A percentile compares a stretch with the other conserved stretches of the same genome.
phyloP scores from a whole-genome alignment of 352 stramenopile species.

The Pilasporangium apinafurcum region DNA sequence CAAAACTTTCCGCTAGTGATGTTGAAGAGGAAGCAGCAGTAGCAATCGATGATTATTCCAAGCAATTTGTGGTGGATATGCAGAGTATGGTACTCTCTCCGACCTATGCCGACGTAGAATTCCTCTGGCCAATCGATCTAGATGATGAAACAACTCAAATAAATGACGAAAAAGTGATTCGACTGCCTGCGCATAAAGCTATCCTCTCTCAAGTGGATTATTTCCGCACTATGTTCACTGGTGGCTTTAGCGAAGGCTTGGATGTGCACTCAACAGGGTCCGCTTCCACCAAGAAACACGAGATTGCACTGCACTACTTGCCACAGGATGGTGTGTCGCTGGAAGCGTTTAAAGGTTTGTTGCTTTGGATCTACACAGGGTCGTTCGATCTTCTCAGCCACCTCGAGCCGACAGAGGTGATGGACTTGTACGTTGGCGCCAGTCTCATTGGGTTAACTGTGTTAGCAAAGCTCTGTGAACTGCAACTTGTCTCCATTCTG shows the following conservation, averaged over 20 bases:
- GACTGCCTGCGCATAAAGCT: slow-evolving; percentile 60
- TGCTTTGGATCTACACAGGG: slow-evolving; percentile 73
- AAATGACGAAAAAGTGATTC: slow-evolving; percentile 5
- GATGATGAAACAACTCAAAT: slow-evolving; percentile 3
- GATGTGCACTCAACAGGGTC: slow-evolving; percentile 1
- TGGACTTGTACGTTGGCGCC: slow-evolving; percentile 66
- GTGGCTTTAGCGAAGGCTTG: slow-evolving; percentile 70
- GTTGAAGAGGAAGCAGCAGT: background rate
- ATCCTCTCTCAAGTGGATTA: slow-evolving; percentile 74
- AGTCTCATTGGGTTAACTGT: slow-evolving; percentile 49
- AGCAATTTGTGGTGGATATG: slow-evolving; percentile 56
- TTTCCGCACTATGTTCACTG: slow-evolving; percentile 78
- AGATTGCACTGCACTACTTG: slow-evolving; percentile 68
- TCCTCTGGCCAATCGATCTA: slow-evolving; percentile 54
- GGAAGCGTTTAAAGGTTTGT: slow-evolving; percentile 45
- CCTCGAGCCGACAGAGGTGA: slow-evolving; percentile 52
- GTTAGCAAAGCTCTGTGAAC: slow-evolving; percentile 51
- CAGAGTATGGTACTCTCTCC: slow-evolving; percentile 28
- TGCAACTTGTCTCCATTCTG: slow-evolving; percentile 47
- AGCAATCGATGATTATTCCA: slow-evolving; percentile 17
- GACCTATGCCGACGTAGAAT: slow-evolving; percentile 59
- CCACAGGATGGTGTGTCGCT: slow-evolving; percentile 64
- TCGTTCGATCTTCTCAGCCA: slow-evolving; percentile 34
- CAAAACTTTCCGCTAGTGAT: too few relatives aligned
- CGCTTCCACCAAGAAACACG: slow-evolving; percentile 15